Evolutionary conservation across 1,139 yeast genomes (phyloP), one percentile per base, ranked within the genome.

Genomic region (Saccharomyces hybrid): DNA sequence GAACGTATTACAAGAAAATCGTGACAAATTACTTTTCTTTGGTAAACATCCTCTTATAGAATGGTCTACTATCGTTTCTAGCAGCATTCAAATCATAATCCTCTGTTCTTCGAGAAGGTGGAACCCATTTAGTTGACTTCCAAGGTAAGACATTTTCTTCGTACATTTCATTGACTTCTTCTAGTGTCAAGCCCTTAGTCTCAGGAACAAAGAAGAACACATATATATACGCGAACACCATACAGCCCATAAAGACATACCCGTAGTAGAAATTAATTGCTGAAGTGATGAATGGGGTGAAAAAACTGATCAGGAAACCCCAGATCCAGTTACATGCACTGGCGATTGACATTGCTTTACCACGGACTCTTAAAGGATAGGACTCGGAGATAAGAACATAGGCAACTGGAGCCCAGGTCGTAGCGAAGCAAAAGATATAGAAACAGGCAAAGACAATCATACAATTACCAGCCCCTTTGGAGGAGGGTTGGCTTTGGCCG

Each of bases 341-440:
- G 52, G 90, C 86, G 59, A 86, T 73, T 58, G 88, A 81, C 82
- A 86, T 84, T 57, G 85, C 89, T 75, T 84, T 84, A 49, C 88
- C 78, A 73, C 87, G 82, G 66, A 86, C 81, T 72, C 90, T 80
- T 63, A 85, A 78, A 66, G 95, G 93, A 74, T 81, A 86, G 55
- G 83, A 76, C 73, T 87, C 95, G 42, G 91, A 81, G 53, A 82
- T 79, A 64, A 85, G 81, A 58, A 84, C 83, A 74, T 78, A 87
- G 54, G 83, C 84, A 66, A 84, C 81, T 64, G 95, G 91, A 58
- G 90, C 95, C 95, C 95, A 86, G 19, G 93, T 82, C 53, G 84
- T 77, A 52, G 95, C 93, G 69, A 86, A 87, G 75, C 80, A 83
- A 79, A 84, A 83, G 60, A 88, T 84, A 78, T 78, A 87, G 67